Evolutionary conservation across 2,329 filamentous ascomycete genomes (phyloP), one percentile per base, ranked within the genome.

Genomic region (Fusarium zealandicum): DNA sequence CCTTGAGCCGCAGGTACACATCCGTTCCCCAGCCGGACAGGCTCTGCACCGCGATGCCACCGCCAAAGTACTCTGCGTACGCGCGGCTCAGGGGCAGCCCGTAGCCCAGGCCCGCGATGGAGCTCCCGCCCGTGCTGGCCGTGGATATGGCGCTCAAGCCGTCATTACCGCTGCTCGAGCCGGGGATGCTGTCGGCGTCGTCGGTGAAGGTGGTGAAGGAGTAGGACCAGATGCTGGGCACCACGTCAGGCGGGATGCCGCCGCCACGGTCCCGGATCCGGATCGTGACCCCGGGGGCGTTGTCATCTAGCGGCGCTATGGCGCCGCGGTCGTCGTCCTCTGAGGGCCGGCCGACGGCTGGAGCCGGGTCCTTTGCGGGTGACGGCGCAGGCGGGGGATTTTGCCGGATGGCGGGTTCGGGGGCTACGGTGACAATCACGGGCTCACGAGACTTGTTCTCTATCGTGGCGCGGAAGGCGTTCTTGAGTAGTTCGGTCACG

Each of bases 11-110:
- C 39, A 90, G 70, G 66, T 89, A 90, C 2, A 90, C 87, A 68
- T 90, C 86, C 6, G 84, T 86, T 4, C 85, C 95, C 95, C 95
- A 99, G 4, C 95, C 93, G 78, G 92, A 95, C 39, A 98, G 75
- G 71, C 92, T 97, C 80, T 99, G 93, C n/a, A 99, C 88, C 5
- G 88, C 88, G 53, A 99, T 95, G 3, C 93, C 93, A 1, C 95
- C 95, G 2, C 95, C 95, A 78, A 99, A 99, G 69, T 98, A 99
- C 77, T 99, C 93, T 1, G 95, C 95, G 70, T 99, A 99, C 0
- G 95, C 93, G 57, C 95, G 83, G 46, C 92, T 92, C 17, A 99
- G 76, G 1, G 95, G 95, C 59, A 99, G 72, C 0, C 95, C 95
- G 71, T 99, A 99, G 1, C 95, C 95, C 41, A 99, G 75, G 0